Percentiles rank a stretch among this genome's conserved stretches.
These are phyloP conservation scores for Pythium dissimile DNA, from an alignment of 352 stramenopile species.

Conservation along the genomic window DNA sequence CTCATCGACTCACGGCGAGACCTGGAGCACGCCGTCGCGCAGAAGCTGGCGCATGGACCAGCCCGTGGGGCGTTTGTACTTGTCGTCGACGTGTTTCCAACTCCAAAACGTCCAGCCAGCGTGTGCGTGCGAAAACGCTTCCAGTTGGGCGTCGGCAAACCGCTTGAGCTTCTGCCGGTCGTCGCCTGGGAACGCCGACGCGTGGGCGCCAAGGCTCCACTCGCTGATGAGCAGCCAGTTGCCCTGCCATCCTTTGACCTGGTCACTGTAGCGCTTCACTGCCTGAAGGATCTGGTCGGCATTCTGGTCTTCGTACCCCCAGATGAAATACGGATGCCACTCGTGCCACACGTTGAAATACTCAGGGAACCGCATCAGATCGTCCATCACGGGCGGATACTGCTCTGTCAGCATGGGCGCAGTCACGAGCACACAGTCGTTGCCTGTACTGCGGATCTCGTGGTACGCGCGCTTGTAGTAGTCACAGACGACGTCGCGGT, in stretches of 20 bases:
- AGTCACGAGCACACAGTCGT: constrained; percentile 56
- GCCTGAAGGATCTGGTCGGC: constrained; percentile 55
- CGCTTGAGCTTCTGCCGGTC: constrained; percentile 40
- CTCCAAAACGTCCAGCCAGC: constrained; percentile 87
- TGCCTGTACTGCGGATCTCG: constrained; percentile 46
- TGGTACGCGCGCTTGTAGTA: constrained; percentile 62
- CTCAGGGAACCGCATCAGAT: constrained; percentile 37
- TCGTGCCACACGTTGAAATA: constrained; percentile 44
- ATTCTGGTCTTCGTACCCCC: constrained; percentile 55
- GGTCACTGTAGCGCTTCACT: constrained; percentile 49
- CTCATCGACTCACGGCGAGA: constrained; percentile 12
- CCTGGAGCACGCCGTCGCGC: constrained; percentile 59
- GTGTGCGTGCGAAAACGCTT: constrained; percentile 55
- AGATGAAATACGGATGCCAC: constrained; percentile 64
- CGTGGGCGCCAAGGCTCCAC: constrained; percentile 68
- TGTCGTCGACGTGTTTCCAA: constrained; percentile 76
- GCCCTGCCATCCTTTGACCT: constrained; percentile 54
- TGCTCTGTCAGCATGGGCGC: constrained; percentile 54
- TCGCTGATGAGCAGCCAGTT: constrained; percentile 82
- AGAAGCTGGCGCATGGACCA: constrained; percentile 82
- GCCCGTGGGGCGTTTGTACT: constrained; percentile 37
- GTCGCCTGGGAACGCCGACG: constrained; percentile 50
- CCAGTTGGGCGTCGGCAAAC: constrained; percentile 57
- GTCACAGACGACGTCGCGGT: constrained; percentile 41
- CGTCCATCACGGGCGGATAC: constrained; percentile 31